Evolutionary conservation across 768 basidiomycete species (phyloP).

Genomic region (Chalciporus chontae): DNA sequence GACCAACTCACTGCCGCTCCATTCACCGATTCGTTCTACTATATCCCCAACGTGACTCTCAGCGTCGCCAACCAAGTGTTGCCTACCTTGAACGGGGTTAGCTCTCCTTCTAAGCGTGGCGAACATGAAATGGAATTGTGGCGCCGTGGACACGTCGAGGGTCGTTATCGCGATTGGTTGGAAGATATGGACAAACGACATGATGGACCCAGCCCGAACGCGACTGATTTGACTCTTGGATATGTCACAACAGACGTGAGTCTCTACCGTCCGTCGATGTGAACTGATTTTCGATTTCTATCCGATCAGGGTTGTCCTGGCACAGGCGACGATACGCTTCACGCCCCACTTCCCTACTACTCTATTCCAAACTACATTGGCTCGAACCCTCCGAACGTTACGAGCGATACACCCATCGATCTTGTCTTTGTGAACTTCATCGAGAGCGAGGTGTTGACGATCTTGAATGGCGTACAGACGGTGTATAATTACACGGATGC

Average conservation of each 20-base stretch:
- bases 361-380: slow-evolving; percentile 54
- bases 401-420: slow-evolving; percentile 54
- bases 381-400: slow-evolving; percentile 49
- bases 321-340: slow-evolving; percentile 68
- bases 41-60: slow-evolving; percentile 52
- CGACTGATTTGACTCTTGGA: slow-evolving; percentile 49
- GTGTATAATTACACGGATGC: slow-evolving; percentile 44
- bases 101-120: slow-evolving; percentile 4
- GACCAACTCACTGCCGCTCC: slow-evolving; percentile 77
- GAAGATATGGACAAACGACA: no score
- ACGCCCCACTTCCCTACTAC: slow-evolving; percentile 58
- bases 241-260: slow-evolving; percentile 73
- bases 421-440: slow-evolving; percentile 78
- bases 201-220: no score
- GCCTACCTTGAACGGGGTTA: slow-evolving; percentile 45
- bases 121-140: slow-evolving; percentile 24
- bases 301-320: slow-evolving; percentile 61
- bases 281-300: neutral
- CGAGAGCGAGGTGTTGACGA: slow-evolving; percentile 43
- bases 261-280: neutral
- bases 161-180: neutral
- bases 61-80: slow-evolving; percentile 52
- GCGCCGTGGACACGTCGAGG: slow-evolving; percentile 47
- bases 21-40: slow-evolving; percentile 63
- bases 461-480: slow-evolving; percentile 55